phyloP scores from a whole-genome alignment of 148 eudicot genomes.

The Vaccinium corymbosum region DNA sequence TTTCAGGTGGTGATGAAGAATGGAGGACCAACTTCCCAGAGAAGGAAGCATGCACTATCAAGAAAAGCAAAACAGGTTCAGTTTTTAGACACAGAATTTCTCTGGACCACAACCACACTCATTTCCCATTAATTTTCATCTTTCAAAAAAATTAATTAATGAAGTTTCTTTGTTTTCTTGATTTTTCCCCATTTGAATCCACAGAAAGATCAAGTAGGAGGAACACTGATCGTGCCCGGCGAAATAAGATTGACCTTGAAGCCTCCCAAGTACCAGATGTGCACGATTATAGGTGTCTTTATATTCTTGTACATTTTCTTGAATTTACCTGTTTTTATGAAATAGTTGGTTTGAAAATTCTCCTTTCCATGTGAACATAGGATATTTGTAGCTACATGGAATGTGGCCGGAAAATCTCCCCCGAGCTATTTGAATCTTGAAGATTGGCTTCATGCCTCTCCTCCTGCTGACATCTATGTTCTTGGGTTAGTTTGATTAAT shows the following conservation, averaged over 20 bases:
- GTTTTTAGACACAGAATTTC: slow-evolving; percentile 30
- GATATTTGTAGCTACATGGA: slow-evolving; percentile 95
- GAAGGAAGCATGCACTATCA: slow-evolving; percentile 74
- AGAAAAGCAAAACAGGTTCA: slow-evolving; percentile 90
- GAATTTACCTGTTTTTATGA: neutral
- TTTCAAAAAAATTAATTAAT: neutral
- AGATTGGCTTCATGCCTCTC: slow-evolving; percentile 95
- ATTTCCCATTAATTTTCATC: slow-evolving; percentile 16
- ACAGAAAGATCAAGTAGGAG: slow-evolving; percentile 58
- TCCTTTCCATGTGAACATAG: slow-evolving; percentile 27
- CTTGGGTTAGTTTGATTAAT: slow-evolving; percentile 59
- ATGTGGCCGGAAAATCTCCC: slow-evolving; percentile 97
- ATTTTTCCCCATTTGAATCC: slow-evolving; percentile 12
- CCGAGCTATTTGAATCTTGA: slow-evolving; percentile 82
- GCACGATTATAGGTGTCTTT: slow-evolving; percentile 59
- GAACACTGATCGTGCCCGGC: slow-evolving; percentile 43
- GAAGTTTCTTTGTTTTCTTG: neutral
- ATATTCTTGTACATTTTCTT: slow-evolving; percentile 3
- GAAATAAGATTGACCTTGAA: slow-evolving; percentile 60
- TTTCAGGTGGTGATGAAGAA: slow-evolving; percentile 87
- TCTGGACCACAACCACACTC: slow-evolving; percentile 53
- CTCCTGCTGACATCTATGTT: slow-evolving; percentile 96
- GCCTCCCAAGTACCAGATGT: slow-evolving; percentile 68
- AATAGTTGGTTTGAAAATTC: neutral
- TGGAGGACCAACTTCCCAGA: slow-evolving; percentile 61